Evolutionary conservation across 345 rosid genomes (phyloP).

Genomic region (Melaleuca quinquenervia): DNA sequence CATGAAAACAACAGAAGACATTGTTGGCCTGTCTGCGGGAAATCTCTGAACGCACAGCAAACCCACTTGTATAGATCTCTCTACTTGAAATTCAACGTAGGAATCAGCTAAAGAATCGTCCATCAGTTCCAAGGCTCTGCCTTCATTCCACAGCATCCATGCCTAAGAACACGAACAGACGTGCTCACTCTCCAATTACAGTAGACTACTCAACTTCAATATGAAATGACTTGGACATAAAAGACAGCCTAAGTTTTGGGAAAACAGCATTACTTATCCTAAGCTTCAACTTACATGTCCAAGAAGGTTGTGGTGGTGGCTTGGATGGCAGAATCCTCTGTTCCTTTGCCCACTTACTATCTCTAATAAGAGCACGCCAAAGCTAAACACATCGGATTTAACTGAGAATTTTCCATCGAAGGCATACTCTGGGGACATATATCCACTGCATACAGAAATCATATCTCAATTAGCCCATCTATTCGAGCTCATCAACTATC

Average conservation of each 20-base stretch:
- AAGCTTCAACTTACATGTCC: constrained; percentile 6
- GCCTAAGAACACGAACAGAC: constrained; percentile 2
- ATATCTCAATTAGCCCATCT: neutral
- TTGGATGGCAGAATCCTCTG: constrained; percentile 23
- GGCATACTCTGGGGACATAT: constrained; percentile 13
- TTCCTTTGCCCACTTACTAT: constrained; percentile 35
- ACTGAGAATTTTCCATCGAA: constrained; percentile 26
- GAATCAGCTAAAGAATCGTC: neutral
- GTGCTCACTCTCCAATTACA: neutral
- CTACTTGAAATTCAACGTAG: neutral
- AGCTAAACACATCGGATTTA: constrained; percentile 41
- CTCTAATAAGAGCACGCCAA: constrained; percentile 36
- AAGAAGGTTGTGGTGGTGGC: constrained; percentile 11
- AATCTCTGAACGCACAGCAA: constrained; percentile 12
- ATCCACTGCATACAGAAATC: neutral
- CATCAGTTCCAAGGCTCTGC: neutral
- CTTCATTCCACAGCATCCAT: constrained; percentile 12
- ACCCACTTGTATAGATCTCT: constrained; percentile 8
- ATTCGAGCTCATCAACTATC: neutral
- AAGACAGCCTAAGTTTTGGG: neutral
- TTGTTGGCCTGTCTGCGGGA: constrained; percentile 13
- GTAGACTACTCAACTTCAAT: neutral
- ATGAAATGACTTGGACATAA: neutral
- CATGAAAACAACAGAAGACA: constrained; percentile 8
- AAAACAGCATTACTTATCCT: neutral